Conservation (phyloP, 371 early-diverging fungal species). For the Entomophthora muscae region DNA sequence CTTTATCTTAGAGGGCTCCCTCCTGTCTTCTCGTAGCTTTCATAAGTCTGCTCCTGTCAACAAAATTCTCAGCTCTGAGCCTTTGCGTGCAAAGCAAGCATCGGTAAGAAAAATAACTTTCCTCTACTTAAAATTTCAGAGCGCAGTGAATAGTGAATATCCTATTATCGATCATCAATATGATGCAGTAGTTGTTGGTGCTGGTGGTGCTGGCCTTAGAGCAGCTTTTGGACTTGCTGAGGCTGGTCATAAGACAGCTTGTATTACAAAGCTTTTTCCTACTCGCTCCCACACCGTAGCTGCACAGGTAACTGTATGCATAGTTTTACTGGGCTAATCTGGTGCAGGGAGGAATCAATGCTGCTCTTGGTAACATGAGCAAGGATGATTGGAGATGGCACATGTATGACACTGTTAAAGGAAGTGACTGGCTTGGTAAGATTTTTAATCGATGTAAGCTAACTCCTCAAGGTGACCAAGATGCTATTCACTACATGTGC, state of each 20-base stretch:
- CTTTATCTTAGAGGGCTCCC: neutral
- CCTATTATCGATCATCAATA: slow-evolving; percentile 93
- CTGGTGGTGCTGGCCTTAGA: slow-evolving; percentile 96
- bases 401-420: slow-evolving; percentile 98
- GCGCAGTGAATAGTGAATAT: slow-evolving; percentile 30
- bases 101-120: slow-evolving; percentile 20
- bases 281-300: slow-evolving; percentile 97
- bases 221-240: slow-evolving; percentile 96
- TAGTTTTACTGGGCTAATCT: too few species aligned
- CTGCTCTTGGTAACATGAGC: slow-evolving; percentile 96
- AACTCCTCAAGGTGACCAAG: slow-evolving; percentile 59
- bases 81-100: slow-evolving; percentile 50
- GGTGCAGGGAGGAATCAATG: slow-evolving; percentile 97
- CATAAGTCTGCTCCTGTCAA: slow-evolving; percentile 40
- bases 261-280: slow-evolving; percentile 95
- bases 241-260: slow-evolving; percentile 96
- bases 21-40: slow-evolving; percentile 20
- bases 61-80: slow-evolving; percentile 49
- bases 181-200: slow-evolving; percentile 95
- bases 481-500: slow-evolving; percentile 98
- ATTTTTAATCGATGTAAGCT: neutral
- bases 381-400: slow-evolving; percentile 99
- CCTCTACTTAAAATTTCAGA: neutral
- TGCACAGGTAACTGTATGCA: slow-evolving; percentile 53
- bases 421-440: slow-evolving; percentile 85